Percentiles rank a stretch among this genome's conserved stretches.
These are phyloP conservation scores for Cornus suecica DNA, from an alignment of 148 eudicot genomes.

Conservation along the genomic window DNA sequence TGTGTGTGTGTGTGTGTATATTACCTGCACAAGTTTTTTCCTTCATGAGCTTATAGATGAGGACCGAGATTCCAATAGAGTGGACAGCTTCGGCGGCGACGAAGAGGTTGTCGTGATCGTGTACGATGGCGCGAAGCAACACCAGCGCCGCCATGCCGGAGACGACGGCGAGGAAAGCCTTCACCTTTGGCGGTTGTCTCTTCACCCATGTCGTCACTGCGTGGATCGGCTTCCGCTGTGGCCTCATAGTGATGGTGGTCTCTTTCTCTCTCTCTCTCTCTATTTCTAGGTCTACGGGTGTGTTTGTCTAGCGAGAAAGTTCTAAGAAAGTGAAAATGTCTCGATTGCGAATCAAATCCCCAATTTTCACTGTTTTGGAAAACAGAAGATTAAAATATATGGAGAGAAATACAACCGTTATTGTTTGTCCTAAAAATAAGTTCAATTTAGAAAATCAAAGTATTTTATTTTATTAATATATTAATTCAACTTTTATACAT, in stretches of 20 bases:
- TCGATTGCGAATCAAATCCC: no score
- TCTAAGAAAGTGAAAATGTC: background rate
- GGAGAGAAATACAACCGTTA: no score
- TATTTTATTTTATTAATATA: no score
- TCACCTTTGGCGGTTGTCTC: slow-evolving; percentile 83
- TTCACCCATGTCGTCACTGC: slow-evolving; percentile 50
- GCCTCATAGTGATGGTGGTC: slow-evolving; percentile 40
- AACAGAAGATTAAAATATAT: no score
- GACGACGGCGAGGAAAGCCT: slow-evolving; percentile 73
- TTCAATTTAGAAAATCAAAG: no score
- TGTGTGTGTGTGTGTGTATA: background rate
- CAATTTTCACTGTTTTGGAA: no score
- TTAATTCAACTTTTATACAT: no score
- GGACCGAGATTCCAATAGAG: slow-evolving; percentile 64
- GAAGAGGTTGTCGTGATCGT: slow-evolving; percentile 76
- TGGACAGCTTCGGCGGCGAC: slow-evolving; percentile 86
- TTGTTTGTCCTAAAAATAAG: no score
- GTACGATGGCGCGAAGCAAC: slow-evolving; percentile 52
- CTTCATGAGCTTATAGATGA: slow-evolving; percentile 71
- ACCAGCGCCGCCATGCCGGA: slow-evolving; percentile 63
- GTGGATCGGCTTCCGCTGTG: slow-evolving; percentile 63
- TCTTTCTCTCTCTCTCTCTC: no score
- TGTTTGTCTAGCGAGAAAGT: background rate
- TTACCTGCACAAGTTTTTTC: slow-evolving; percentile 88
- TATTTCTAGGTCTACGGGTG: background rate